These are phyloP conservation scores for Aquilaria malaccensis DNA, from an alignment of 345 rosid genomes.

Conservation along the genomic window DNA sequence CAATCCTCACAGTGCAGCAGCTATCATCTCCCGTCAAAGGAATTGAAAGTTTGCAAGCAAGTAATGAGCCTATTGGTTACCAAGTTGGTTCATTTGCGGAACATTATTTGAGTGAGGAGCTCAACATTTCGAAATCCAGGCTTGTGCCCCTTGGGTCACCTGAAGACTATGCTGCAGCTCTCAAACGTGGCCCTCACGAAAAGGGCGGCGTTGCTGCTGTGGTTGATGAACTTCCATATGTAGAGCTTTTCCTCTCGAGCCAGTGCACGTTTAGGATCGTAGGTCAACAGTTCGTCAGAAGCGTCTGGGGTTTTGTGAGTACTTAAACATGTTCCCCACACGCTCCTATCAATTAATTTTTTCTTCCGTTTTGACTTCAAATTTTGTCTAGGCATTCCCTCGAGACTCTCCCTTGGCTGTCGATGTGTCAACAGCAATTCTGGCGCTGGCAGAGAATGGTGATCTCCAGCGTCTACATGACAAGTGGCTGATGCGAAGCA, in stretches of 20 bases:
- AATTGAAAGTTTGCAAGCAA: slow-evolving; percentile 54
- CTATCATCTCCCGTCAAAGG: slow-evolving; percentile 78
- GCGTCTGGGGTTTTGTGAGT: slow-evolving; percentile 94
- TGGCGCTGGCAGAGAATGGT: slow-evolving; percentile 77
- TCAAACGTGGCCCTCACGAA: slow-evolving; percentile 47
- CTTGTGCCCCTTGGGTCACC: slow-evolving; percentile 77
- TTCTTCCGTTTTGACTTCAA: not conserved
- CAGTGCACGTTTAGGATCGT: slow-evolving; percentile 71
- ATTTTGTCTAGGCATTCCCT: slow-evolving; percentile 59
- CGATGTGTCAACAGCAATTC: slow-evolving; percentile 81
- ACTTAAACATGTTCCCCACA: not conserved
- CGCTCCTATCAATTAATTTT: not conserved
- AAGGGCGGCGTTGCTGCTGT: slow-evolving; percentile 91
- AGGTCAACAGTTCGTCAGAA: slow-evolving; percentile 83
- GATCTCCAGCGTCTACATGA: slow-evolving; percentile 94
- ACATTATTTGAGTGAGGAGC: slow-evolving; percentile 60
- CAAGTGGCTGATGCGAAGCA: slow-evolving; percentile 72
- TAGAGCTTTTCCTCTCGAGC: slow-evolving; percentile 69
- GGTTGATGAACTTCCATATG: slow-evolving; percentile 78
- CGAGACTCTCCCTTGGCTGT: slow-evolving; percentile 84
- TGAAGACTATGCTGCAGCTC: slow-evolving; percentile 65
- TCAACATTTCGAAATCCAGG: slow-evolving; percentile 64
- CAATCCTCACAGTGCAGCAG: slow-evolving; percentile 89
- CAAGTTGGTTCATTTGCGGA: slow-evolving; percentile 92
- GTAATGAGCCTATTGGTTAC: slow-evolving; percentile 66